Evolutionary conservation across 495 filamentous ascomycete genomes (phyloP).

Genomic region (Neurospora hispaniola): DNA sequence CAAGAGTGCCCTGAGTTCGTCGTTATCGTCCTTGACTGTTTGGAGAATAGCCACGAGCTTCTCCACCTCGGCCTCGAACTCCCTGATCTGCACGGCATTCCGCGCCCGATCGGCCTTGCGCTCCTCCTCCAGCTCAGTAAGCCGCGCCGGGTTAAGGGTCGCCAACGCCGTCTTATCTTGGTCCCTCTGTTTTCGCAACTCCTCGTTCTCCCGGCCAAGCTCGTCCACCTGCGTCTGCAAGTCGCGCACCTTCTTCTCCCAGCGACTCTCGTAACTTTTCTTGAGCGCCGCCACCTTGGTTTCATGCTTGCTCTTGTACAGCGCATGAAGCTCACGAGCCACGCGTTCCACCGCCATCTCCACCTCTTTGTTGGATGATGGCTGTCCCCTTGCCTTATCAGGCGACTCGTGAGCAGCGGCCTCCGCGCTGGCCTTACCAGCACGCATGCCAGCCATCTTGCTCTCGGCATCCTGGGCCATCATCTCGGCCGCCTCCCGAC

Average conservation of each 20-base stretch:
- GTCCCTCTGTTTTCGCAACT: slow-evolving; percentile 53
- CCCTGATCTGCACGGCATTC: slow-evolving; percentile 42
- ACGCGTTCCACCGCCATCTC: slow-evolving; percentile 89
- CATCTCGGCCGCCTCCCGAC: slow-evolving; percentile 51
- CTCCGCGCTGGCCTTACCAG: slow-evolving; percentile 35
- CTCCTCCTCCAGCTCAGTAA: slow-evolving; percentile 34
- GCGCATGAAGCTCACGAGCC: slow-evolving; percentile 73
- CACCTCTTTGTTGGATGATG: slow-evolving; percentile 39
- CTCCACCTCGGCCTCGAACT: slow-evolving; percentile 55
- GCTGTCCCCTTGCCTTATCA: background rate
- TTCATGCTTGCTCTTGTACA: slow-evolving; percentile 97
- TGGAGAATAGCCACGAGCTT: slow-evolving; percentile 59
- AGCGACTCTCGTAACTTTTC: slow-evolving; percentile 83
- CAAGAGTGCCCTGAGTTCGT: slow-evolving; percentile 50
- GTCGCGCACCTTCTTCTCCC: slow-evolving; percentile 73
- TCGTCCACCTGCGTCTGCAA: slow-evolving; percentile 60
- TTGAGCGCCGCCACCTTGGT: slow-evolving; percentile 88
- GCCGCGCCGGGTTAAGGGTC: slow-evolving; percentile 42
- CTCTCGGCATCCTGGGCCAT: slow-evolving; percentile 62
- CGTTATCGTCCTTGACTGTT: slow-evolving; percentile 54
- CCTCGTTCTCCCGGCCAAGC: slow-evolving; percentile 61
- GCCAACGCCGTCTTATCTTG: slow-evolving; percentile 11
- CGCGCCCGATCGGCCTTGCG: slow-evolving; percentile 39
- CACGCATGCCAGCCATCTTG: slow-evolving; percentile 56
- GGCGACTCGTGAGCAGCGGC: slow-evolving; percentile 10